Percentiles rank a stretch among this genome's conserved stretches.
phyloP scores from a whole-genome alignment of 106 monocot genomes.

The Posidonia australis region DNA sequence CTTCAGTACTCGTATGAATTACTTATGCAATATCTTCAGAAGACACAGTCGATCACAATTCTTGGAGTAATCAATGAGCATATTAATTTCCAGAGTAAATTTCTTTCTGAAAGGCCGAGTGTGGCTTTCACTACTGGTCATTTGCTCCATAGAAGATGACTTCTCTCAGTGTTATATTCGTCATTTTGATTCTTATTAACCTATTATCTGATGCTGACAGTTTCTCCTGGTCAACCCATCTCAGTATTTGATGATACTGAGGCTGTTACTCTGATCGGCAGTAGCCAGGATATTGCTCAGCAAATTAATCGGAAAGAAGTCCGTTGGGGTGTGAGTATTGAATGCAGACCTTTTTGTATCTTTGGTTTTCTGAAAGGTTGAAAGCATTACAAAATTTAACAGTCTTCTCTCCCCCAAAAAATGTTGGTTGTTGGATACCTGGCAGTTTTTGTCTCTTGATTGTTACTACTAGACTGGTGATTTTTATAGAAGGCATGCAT shows the following conservation, averaged over 20 bases:
- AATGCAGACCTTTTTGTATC: not conserved
- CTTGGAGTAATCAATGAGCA: constrained; percentile 98
- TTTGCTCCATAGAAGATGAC: not conserved
- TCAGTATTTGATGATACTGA: constrained; percentile 73
- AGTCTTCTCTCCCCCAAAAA: no score
- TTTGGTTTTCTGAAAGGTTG: not conserved
- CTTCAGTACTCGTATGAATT: constrained; percentile 83
- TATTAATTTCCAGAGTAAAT: constrained; percentile 85
- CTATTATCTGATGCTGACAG: constrained; percentile 29
- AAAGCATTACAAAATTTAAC: no score
- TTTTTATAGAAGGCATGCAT: no score
- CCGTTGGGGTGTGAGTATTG: constrained; percentile 76
- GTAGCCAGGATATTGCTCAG: constrained; percentile 61
- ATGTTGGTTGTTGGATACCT: no score
- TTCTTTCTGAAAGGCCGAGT: not conserved
- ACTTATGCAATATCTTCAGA: constrained; percentile 83
- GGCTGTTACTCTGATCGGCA: constrained; percentile 54
- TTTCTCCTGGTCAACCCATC: constrained; percentile 70
- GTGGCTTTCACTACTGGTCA: no score
- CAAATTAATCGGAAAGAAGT: constrained; percentile 96
- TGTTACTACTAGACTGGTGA: no score
- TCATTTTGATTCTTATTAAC: not conserved
- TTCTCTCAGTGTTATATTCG: not conserved
- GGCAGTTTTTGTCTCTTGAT: no score
- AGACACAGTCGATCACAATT: constrained; percentile 64